Evolutionary conservation across 495 filamentous ascomycete genomes (phyloP), one percentile per base, ranked within the genome.

Genomic region (Neurospora sp.): DNA sequence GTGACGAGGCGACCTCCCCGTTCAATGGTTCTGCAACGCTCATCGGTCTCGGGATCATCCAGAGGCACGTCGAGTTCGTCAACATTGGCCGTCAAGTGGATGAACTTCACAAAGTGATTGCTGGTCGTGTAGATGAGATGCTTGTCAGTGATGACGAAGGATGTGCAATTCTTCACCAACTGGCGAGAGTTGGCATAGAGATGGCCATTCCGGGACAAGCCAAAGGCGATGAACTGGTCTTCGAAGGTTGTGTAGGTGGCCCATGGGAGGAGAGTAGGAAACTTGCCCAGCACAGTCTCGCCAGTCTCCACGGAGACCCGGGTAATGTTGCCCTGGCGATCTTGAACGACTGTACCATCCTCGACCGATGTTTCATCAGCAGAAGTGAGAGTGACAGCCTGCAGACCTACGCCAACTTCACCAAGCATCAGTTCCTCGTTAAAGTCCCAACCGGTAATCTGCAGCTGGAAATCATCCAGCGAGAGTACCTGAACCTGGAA

Each of bases 91-190:
- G 86, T 86, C 68, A 98, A 78, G 81, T 99, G 96, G 20, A 97
- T 89, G 79, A 98, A 98, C 79, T 98, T 99, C 71, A 98, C 81
- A 18, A 97, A 84, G 80, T 98, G 94, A 73, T 93, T 92, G 69
- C 90, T 93, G 2, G 95, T 98, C 22, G 96, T 98, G 78, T 93
- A 94, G 68, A 98, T 88, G 20, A 99, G 83, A 85, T 97, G 94
- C 38, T 88, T 86, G n/a, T 89, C 82, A 0, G 94, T 97, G 41
- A 94, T 82, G 16, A 93, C 77, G 77, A 97, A 97, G 0, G 96
- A 98, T 2, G 96, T 98, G 82, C 94, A 97, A 74, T 93, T 96
- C 77, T 90, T 92, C 3, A 89, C 88, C 46, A 98, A 81, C 16
- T 89, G 83, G 22, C 86, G 85, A 42, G 90, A 88, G 75, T 96